Percentiles rank a stretch among this genome's conserved stretches.
Evolutionary conservation across 2,329 filamentous ascomycete species (phyloP).

Genomic region (Aspergillus phoenicis): DNA sequence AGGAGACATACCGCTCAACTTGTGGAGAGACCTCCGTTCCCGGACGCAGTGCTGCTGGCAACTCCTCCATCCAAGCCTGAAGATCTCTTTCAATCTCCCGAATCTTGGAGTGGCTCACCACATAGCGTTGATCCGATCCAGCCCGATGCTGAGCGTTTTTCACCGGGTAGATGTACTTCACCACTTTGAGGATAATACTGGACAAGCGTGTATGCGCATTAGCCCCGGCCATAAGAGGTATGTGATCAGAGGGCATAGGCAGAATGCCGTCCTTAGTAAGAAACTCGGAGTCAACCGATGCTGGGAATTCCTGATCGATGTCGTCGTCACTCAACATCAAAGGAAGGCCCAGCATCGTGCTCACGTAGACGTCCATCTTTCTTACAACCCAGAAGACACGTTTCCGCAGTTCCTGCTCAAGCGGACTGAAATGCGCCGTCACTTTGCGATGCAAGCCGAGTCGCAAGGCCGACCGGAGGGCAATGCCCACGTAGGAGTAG

Average conservation of each 20-base stretch:
- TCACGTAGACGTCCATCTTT: conserved; percentile 56
- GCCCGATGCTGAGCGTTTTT: conserved; percentile 51
- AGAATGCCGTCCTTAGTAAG: conserved; percentile 50
- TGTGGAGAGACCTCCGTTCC: conserved; percentile 75
- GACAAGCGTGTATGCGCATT: conserved; percentile 64
- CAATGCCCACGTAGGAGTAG: conserved; percentile 79
- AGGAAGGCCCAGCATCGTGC: conserved; percentile 52
- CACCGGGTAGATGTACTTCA: conserved; percentile 65
- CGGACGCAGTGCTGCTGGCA: conserved; percentile 77
- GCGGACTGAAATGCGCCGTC: conserved; percentile 67
- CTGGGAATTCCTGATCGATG: conserved; percentile 53
- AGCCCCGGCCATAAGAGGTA: conserved; percentile 61
- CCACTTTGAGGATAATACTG: conserved; percentile 62
- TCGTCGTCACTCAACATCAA: conserved; percentile 54
- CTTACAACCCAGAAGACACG: conserved; percentile 59
- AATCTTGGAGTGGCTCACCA: conserved; percentile 65
- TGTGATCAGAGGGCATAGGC: conserved; percentile 57
- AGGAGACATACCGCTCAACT: conserved; percentile 68
- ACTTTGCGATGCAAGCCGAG: conserved; percentile 77
- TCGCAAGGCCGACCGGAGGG: conserved; percentile 71
- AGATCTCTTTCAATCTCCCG: conserved; percentile 66
- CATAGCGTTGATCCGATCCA: conserved; percentile 58
- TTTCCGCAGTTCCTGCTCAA: conserved; percentile 73
- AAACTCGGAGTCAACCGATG: conserved; percentile 50
- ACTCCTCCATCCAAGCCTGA: conserved; percentile 63